These are phyloP conservation scores for Linnemannia schmuckeri DNA, from an alignment of 192 early-diverging fungal genomes.

Conservation along the genomic window DNA sequence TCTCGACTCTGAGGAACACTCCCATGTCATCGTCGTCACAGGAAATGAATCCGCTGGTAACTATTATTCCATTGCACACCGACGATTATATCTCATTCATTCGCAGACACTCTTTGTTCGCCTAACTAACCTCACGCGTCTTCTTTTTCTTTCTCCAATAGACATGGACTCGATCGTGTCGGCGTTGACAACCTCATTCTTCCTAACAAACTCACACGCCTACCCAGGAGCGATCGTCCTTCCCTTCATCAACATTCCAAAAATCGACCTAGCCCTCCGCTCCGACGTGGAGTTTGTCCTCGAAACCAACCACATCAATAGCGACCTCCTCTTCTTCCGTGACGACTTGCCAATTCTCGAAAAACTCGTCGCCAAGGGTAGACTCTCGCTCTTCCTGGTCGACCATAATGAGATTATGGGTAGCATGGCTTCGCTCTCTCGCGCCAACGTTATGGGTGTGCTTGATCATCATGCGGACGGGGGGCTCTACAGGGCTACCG, in stretches of 20 bases:
- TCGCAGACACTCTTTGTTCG: background rate
- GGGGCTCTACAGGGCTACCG: conserved; percentile 56
- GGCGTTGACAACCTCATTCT: conserved; percentile 66
- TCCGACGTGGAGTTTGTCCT: conserved; percentile 73
- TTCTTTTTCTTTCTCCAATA: conserved; percentile 12
- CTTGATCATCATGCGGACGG: conserved; percentile 84
- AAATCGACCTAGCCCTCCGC: conserved; percentile 71
- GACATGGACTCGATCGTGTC: conserved; percentile 82
- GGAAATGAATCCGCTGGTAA: conserved; percentile 85
- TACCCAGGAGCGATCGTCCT: conserved; percentile 51
- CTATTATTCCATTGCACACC: background rate
- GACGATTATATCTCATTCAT: background rate
- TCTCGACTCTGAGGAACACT: conserved; percentile 20
- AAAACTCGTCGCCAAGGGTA: conserved; percentile 5
- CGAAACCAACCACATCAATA: conserved; percentile 36
- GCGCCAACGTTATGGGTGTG: conserved; percentile 63
- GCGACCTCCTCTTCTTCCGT: conserved; percentile 58
- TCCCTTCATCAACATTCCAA: conserved; percentile 72
- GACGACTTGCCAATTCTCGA: conserved; percentile 54
- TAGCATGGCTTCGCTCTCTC: conserved; percentile 28
- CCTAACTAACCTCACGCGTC: background rate
- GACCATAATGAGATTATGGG: conserved; percentile 77
- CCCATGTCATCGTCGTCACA: conserved; percentile 62
- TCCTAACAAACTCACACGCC: conserved; percentile 39
- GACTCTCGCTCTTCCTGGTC: conserved; percentile 63